Percentiles rank a stretch among this genome's conserved stretches.
Conservation (phyloP, 164 flowering plant genomes). For the Macadamia tetraphylla region DNA sequence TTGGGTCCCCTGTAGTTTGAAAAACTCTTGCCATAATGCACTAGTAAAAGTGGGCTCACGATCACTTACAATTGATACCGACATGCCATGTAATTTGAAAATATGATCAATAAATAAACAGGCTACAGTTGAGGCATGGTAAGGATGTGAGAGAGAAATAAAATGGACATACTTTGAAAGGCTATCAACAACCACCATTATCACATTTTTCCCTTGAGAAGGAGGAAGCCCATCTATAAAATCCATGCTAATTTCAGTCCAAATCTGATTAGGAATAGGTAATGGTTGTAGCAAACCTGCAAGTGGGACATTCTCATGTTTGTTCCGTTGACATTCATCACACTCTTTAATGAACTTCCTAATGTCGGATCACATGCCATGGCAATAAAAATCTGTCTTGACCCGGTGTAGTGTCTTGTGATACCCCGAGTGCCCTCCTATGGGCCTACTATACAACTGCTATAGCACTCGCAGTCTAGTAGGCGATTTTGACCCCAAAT, state of each 20-base stretch:
- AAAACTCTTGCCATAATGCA: too few relatives aligned
- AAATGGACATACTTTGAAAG: slow-evolving; percentile 3
- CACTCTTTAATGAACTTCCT: not conserved
- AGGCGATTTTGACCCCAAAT: too few relatives aligned
- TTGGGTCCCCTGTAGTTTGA: too few relatives aligned
- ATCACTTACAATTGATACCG: too few relatives aligned
- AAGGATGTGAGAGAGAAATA: not conserved
- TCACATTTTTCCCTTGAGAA: not conserved
- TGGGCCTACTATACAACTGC: not conserved
- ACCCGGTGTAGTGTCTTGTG: too few relatives aligned
- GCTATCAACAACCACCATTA: slow-evolving; percentile 1
- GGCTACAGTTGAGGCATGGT: not conserved
- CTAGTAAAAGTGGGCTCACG: too few relatives aligned
- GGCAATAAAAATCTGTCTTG: not conserved
- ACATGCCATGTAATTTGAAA: not conserved
- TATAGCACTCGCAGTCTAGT: too few relatives aligned
- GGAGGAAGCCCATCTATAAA: not conserved
- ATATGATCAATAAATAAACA: not conserved
- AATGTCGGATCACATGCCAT: not conserved
- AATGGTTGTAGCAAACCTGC: slow-evolving; percentile 5
- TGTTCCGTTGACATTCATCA: not conserved
- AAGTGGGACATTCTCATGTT: not conserved
- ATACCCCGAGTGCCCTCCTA: not conserved
- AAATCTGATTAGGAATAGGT: slow-evolving; percentile 1
- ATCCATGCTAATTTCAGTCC: slow-evolving; percentile 9